Base-by-base conservation (phyloP, 2,329 filamentous ascomycete genomes). In the Hysterium pulicare region DNA sequence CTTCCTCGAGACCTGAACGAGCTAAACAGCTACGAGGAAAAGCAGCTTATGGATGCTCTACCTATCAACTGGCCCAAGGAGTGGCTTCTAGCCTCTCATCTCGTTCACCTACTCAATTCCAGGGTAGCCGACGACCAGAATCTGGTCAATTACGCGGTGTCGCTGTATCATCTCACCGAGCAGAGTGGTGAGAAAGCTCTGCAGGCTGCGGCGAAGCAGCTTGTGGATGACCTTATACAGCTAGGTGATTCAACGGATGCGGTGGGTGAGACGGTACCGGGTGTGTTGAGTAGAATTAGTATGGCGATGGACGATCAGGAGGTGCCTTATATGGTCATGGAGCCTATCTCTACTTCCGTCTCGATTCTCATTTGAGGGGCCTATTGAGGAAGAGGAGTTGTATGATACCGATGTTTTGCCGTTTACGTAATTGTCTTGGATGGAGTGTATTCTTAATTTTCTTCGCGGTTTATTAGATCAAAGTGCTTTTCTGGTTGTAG, bases 61-160 rank as follows among this genome's bases (percentile, higher is more conserved):
- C 74, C 73, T 1, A 66, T 74, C 33, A 64, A 67, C 20, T 52
- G 66, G 2, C 60, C 66, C 24, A 54, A 65, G 2, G 61, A 74
- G 46, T 77, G 74, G 73, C 54, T 76, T 4, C 59, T 76, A 1
- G 57, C 69, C 0, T 63, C 67, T 0, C 71, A 75, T 34, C 49
- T 76, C 1, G 73, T 73, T 0, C 70, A 69, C 54, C 58, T 77
- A 1, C 61, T 75, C 7, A 73, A 68, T 45, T 72, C 69, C 57
- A 61, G 64, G 41, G 71, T 73, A 4, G 62, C 61, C 0, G 56
- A 65, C 15, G 64, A 71, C 16, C 56, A 70, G 38, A 73, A 64
- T 28, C 48, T 74, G 24, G 44, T 71, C 15, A 68, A 61, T 20
- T 73, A 71, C 43, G 71, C 71, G 3, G 58, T 60, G n/a, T 65